Base-by-base conservation (phyloP, 345 rosid genomes). In the Bretschneidera sinensis region DNA sequence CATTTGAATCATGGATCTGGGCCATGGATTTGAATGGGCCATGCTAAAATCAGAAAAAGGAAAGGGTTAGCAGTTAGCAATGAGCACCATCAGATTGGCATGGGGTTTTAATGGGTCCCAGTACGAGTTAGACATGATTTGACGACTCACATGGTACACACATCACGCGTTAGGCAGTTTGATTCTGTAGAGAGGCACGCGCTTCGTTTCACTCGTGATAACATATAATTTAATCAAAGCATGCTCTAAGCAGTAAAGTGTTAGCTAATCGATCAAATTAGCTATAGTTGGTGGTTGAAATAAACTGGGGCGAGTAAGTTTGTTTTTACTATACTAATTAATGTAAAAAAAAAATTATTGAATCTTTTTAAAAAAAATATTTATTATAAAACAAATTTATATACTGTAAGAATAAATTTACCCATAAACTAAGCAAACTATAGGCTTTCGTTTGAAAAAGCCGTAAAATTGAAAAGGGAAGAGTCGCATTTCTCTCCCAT, bases 1-100 rank as follows among this genome's bases (percentile, higher is more conserved):
- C 25, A 21, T 52, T 45, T 49, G 61, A 71, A 68, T 65, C 60
- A 64, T 75, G 63, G 71, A 56, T 63, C 55, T 59, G 59, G 64
- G 49, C 51, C 67, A 34, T 66, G 65, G 72, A 34, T 22, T 68
- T 63, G 16, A 4, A 19, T 35, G 68, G 71, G 52, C 66, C 74
- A 70, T 63, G 17, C 56, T 54, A n/a, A 35, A 64, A 67, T 64
- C 62, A 57, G 43, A 4, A 21, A 47, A 48, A 33, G 45, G 19
- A 60, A 48, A n/a, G 45, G 39, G 50, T 23, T 48, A 60, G 54
- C 34, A 20, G 11, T 28, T 48, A 47, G 54, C 17, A 21, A 31
- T 18, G 10, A 19, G 56, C 15, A 34, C 54, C 19, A 51, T 28
- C 24, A 22, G 65, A 33, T 49, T 28, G 20, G 55, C 55, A 48